Conservation (phyloP, 768 basidiomycete species). For the Cubamyces lactineus region DNA sequence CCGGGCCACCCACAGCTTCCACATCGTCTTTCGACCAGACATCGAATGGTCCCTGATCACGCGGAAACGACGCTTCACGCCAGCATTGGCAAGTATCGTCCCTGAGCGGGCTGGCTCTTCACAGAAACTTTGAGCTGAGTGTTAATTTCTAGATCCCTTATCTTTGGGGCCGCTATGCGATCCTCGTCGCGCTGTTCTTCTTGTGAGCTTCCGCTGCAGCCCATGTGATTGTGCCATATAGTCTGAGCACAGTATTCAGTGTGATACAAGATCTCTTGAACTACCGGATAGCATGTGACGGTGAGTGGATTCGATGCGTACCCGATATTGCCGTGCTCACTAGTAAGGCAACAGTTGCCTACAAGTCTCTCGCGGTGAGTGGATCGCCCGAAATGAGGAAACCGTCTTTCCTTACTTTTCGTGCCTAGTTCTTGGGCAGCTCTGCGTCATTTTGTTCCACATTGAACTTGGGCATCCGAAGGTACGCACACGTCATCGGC, state of each 20-base stretch:
- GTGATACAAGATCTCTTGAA: constrained; percentile 1
- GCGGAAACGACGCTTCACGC: constrained; percentile 6
- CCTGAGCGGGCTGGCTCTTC: too few species aligned
- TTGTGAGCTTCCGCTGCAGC: not conserved
- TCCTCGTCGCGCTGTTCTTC: constrained; percentile 2
- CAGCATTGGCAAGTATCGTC: constrained; percentile 1
- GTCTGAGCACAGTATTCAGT: not conserved
- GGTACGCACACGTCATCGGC: not conserved
- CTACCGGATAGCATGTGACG: constrained; percentile 5
- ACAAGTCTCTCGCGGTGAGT: constrained; percentile 9
- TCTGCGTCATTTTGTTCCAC: constrained; percentile 18
- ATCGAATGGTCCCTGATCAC: constrained; percentile 21
- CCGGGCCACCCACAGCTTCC: not conserved
- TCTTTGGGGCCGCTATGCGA: constrained; percentile 18
- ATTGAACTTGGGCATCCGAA: constrained; percentile 12
- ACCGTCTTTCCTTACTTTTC: not conserved
- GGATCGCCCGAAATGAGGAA: not conserved
- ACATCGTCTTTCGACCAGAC: constrained; percentile 4
- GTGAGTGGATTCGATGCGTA: not conserved
- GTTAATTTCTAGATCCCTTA: constrained; percentile 8
- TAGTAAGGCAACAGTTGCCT: not conserved
- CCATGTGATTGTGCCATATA: not conserved
- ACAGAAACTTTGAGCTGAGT: too few species aligned
- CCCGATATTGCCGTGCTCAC: not conserved
- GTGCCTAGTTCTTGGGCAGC: constrained; percentile 8